Conservation (phyloP, 768 basidiomycete genomes). For the Scleroderma citrinum region DNA sequence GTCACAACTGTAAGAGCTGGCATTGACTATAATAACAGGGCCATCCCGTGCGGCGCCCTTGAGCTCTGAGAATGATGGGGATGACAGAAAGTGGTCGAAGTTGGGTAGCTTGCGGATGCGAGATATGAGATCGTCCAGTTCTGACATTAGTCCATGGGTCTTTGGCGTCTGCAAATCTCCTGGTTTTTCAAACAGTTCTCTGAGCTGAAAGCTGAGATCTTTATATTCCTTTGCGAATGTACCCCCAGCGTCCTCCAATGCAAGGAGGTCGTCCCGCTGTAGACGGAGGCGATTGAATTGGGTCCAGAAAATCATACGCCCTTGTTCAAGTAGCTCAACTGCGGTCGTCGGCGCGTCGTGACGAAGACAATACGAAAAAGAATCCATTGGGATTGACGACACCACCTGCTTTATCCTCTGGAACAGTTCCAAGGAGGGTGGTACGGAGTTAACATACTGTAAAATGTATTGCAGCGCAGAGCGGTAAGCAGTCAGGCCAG, state of each 20-base stretch:
- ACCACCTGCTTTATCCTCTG: constrained; percentile 9
- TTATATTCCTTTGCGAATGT: too few relatives aligned
- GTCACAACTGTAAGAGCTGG: constrained; percentile 15
- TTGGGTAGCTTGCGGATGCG: constrained; percentile 22
- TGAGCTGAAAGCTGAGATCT: too few relatives aligned
- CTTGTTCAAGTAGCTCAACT: constrained; percentile 33
- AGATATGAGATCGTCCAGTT: constrained; percentile 14
- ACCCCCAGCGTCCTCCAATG: too few relatives aligned
- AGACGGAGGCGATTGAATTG: constrained; percentile 14
- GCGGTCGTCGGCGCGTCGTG: constrained; percentile 14
- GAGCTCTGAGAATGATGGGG: constrained; percentile 16
- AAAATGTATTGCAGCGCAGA: constrained; percentile 8
- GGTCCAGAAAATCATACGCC: constrained; percentile 22
- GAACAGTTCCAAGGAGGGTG: constrained; percentile 9
- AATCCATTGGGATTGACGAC: constrained; percentile 17
- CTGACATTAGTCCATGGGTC: constrained; percentile 18
- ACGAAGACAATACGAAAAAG: constrained; percentile 22
- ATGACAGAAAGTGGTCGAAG: constrained; percentile 16
- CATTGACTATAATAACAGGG: constrained; percentile 31
- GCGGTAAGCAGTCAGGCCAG: constrained; percentile 12
- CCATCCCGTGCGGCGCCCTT: constrained; percentile 16
- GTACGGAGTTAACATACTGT: too few relatives aligned
- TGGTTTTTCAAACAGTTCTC: not conserved
- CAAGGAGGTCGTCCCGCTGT: too few relatives aligned
- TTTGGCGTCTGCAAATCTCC: constrained; percentile 1